A percentile compares a stretch with the other conserved stretches of the same genome.
These are phyloP conservation scores for Talaromyces sp. DNA, from an alignment of 2,329 filamentous ascomycete species.

Conservation along the genomic window DNA sequence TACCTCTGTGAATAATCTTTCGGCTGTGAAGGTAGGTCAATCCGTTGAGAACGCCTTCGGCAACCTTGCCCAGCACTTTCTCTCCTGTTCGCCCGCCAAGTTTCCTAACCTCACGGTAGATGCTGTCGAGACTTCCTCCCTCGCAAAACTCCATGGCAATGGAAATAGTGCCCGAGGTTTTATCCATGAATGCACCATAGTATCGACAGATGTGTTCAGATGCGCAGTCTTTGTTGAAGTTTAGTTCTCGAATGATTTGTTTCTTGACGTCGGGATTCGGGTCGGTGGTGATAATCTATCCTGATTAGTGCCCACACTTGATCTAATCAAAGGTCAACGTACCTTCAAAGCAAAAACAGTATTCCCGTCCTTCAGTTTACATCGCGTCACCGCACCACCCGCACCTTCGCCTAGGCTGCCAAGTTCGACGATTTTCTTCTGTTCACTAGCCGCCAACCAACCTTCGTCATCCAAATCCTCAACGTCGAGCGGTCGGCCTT, in stretches of 20 bases:
- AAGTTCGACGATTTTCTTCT: conserved; percentile 81
- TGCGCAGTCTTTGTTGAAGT: conserved; percentile 96
- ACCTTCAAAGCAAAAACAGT: conserved; percentile 97
- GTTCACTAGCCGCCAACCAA: conserved; percentile 88
- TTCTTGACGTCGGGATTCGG: conserved; percentile 98
- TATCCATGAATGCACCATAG: conserved; percentile 94
- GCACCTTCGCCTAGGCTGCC: conserved; percentile 92
- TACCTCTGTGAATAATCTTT: conserved; percentile 89
- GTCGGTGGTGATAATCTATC: conserved; percentile 92
- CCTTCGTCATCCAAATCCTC: conserved; percentile 93
- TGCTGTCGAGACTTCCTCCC: conserved; percentile 90
- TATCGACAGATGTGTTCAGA: conserved; percentile 96
- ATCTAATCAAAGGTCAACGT: conserved; percentile 25
- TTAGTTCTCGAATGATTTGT: conserved; percentile 92
- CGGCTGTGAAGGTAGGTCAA: conserved; percentile 92
- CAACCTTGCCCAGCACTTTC: conserved; percentile 94
- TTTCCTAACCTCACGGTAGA: conserved; percentile 96
- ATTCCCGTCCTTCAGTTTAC: conserved; percentile 83
- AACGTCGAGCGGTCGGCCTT: conserved; percentile 79
- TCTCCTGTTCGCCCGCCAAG: conserved; percentile 92
- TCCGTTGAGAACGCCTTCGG: conserved; percentile 89
- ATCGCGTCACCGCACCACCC: conserved; percentile 89
- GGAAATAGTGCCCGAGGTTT: conserved; percentile 92
- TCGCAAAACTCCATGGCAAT: conserved; percentile 99
- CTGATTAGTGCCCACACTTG: conserved; percentile 15